A percentile compares a stretch with the other conserved stretches of the same genome.
Evolutionary conservation across 202 grass and related monocot genomes (phyloP).

Genomic region (Setaria viridis): DNA sequence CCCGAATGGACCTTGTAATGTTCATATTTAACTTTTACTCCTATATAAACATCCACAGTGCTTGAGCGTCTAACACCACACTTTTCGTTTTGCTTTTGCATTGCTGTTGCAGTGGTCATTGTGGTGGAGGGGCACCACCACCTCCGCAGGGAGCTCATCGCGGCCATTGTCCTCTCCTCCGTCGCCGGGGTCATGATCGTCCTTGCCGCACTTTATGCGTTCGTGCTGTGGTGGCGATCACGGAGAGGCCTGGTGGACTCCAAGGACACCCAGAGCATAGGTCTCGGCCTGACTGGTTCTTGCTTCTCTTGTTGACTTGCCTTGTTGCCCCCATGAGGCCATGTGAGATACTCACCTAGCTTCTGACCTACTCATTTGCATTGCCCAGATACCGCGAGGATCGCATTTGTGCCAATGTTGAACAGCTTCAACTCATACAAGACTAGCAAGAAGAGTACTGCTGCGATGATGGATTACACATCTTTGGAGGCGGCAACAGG

Average conservation of each 20-base stretch:
- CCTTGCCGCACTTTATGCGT: constrained; percentile 51
- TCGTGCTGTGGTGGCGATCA: constrained; percentile 65
- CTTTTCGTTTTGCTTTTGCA: constrained; percentile 1
- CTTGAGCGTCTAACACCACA: neutral
- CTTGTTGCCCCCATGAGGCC: constrained; percentile 24
- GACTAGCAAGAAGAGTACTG: constrained; percentile 67
- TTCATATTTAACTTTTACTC: neutral
- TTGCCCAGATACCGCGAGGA: constrained; percentile 61
- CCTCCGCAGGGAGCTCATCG: constrained; percentile 61
- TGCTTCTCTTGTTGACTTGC: constrained; percentile 2
- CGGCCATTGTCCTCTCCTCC: constrained; percentile 64
- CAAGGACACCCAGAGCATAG: constrained; percentile 68
- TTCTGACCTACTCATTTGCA: constrained; percentile 25
- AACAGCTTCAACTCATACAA: constrained; percentile 86
- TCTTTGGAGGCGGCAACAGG: constrained; percentile 68
- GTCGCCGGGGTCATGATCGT: constrained; percentile 51
- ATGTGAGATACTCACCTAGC: constrained; percentile 22
- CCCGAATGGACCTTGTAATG: neutral
- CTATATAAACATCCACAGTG: neutral
- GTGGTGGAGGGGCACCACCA: constrained; percentile 46
- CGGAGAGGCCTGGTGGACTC: constrained; percentile 38
- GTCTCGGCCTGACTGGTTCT: constrained; percentile 42
- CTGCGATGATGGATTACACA: constrained; percentile 67
- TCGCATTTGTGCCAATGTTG: constrained; percentile 73
- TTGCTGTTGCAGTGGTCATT: constrained; percentile 32